Evolutionary conservation across 306 rosid species (phyloP).

Genomic region (Quercus aquifolioides): DNA sequence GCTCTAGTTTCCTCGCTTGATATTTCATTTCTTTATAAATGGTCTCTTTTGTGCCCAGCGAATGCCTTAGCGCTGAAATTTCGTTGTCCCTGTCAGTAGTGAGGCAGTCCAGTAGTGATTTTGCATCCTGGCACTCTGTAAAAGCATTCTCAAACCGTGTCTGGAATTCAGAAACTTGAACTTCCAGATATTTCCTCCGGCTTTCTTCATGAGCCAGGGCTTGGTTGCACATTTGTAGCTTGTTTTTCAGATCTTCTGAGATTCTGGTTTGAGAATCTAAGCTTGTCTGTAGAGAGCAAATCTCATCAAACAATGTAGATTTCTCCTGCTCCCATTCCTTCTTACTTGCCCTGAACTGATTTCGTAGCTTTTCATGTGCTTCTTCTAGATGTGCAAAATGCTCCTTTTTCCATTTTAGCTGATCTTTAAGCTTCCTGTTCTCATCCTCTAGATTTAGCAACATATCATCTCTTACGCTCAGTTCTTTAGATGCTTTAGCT

Average conservation of each 20-base stretch:
- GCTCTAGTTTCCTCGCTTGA: slow-evolving; percentile 52
- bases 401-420: slow-evolving; percentile 81
- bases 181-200: slow-evolving; percentile 58
- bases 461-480: slow-evolving; percentile 46
- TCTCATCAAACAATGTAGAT: slow-evolving; percentile 55
- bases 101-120: slow-evolving; percentile 39
- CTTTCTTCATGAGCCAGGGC: slow-evolving; percentile 76
- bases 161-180: slow-evolving; percentile 57
- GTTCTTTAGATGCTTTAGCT: slow-evolving; percentile 37
- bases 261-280: slow-evolving; percentile 60
- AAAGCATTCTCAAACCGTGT: slow-evolving; percentile 27
- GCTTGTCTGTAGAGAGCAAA: slow-evolving; percentile 53
- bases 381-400: slow-evolving; percentile 74
- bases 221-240: slow-evolving; percentile 51
- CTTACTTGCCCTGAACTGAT: slow-evolving; percentile 43
- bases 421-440: slow-evolving; percentile 52
- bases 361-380: slow-evolving; percentile 50
- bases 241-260: slow-evolving; percentile 54
- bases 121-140: slow-evolving; percentile 41
- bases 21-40: slow-evolving; percentile 54
- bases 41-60: slow-evolving; percentile 54
- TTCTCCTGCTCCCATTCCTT: slow-evolving; percentile 69
- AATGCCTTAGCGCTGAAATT: slow-evolving; percentile 54
- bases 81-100: slow-evolving; percentile 49
- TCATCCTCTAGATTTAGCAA: slow-evolving; percentile 47